Base-by-base conservation (phyloP, 1,139 yeast genomes). In the Sugiyamaella grinbergsii region DNA sequence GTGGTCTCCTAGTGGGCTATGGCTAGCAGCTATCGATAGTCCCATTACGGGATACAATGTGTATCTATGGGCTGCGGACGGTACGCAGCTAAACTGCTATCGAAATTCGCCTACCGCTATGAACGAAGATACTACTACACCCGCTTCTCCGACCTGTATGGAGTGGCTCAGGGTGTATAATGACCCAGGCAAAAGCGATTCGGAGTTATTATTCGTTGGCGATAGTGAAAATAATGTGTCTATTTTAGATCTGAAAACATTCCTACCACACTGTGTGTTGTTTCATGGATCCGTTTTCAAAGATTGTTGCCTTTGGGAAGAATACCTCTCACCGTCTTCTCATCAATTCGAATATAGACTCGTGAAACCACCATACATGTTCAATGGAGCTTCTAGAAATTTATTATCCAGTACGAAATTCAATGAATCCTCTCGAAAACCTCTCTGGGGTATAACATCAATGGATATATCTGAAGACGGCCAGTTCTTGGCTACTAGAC, bases 11-110 rank as follows among this genome's bases (percentile, higher is more conserved):
- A 55, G 58, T 33, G 63, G 62, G 2, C 40, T 53, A 18, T 60
- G 54, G 43, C 50, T 62, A n/a, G 66, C 66, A 3, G 58, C 60
- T 5, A 47, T 56, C 4, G 68, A 64, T 28, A 56, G 54, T 16
- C 61, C 63, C 8, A 60, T 55, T 4, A 45, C 56, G 18, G 67
- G 67, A 5, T 61, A 58, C 46, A 51, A 56, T 8, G 64, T 62
- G 8, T 49, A 51, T 16, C 31, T 63, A 6, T 62, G 58, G 55
- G 51, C 56, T 0, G 49, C 53, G 2, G 58, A 53, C 18, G 63
- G 64, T 1, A 50, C 56, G 7, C 51, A 49, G 6, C 31, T 59
- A 1, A 49, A 55, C 23, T 49, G 48, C 6, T 58, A 58, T 36
- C 29, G 51, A 24, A 61, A 62, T 6, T 56, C 56, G 2, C 20